Evolutionary conservation across 192 early-diverging fungal species (phyloP), one percentile per base, ranked within the genome.

Genomic region (Diversispora eburnea): DNA sequence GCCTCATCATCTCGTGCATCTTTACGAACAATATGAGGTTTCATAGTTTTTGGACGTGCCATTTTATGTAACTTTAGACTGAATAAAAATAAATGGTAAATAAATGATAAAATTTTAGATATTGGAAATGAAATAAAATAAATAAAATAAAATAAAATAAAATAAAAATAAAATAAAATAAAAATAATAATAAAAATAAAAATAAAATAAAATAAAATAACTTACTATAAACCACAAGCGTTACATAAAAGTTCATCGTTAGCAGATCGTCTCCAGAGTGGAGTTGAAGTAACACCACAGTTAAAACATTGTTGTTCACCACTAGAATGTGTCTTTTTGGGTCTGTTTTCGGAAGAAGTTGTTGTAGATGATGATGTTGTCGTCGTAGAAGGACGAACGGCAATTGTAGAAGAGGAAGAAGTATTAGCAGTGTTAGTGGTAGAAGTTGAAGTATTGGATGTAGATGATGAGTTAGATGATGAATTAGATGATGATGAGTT

Each of bases 171-270:
- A 22, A 19, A n/a, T 19, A 19, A 33, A 33, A 33, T 33, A 33
- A 33, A 33, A 57, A 8, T 22, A 13, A 33, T 39, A 49, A 49
- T 17, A 8, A 2, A 4, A 55, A 61, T 15, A 60, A 60, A 68
- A 19, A 46, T 13, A 6, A 3, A 41, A 13, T 19, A 0, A 47
- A 47, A 61, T 66, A 19, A 22, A 69, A 39, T 64, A n/a, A 74
- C 80, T 79, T 87, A 94, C 83, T 95, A 99, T 22, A 99, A 83
- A 3, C 97, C 97, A 75, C 97, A 99, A 8, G 97, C 97, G 75
- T 99, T 99, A 82, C 97, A 99, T 33, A 99, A 84, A 5, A 92
- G 82, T 72, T 92, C 89, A 58, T 95, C 95, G 67, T 91, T 87
- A n/a, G 83, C 84, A 43, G 92, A 89, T 19, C 95, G 83, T 42